Percentiles rank a stretch among this genome's conserved stretches.
Conservation (phyloP, 441 rosid species). For the Flueggea neowawraea region DNA sequence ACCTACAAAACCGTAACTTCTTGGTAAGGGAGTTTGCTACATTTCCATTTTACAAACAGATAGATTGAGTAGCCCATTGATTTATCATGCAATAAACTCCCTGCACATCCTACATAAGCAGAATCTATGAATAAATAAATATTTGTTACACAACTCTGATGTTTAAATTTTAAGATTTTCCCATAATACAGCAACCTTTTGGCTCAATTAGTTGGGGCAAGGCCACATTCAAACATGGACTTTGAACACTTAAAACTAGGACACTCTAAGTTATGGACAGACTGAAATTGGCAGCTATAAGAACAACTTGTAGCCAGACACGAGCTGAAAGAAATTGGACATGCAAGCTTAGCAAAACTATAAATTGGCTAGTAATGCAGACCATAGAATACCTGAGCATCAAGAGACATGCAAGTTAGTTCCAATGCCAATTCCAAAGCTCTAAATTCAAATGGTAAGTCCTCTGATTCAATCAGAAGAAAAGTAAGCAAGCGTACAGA, state of each 20-base stretch:
- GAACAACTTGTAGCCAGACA: too few relatives aligned
- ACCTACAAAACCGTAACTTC: constrained; percentile 43
- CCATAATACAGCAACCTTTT: too few relatives aligned
- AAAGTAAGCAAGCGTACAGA: constrained; percentile 15
- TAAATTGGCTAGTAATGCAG: constrained; percentile 4
- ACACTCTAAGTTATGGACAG: too few relatives aligned
- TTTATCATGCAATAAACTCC: not conserved
- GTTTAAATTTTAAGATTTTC: too few relatives aligned
- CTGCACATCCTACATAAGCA: too few relatives aligned
- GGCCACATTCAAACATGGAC: too few relatives aligned
- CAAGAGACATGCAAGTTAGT: constrained; percentile 82
- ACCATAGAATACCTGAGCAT: constrained; percentile 65
- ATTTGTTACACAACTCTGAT: too few relatives aligned
- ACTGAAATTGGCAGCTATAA: too few relatives aligned
- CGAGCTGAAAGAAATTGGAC: not conserved
- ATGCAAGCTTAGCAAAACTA: not conserved
- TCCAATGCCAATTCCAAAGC: constrained; percentile 97
- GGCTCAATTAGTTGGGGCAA: too few relatives aligned
- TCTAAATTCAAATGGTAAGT: constrained; percentile 93
- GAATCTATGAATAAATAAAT: too few relatives aligned
- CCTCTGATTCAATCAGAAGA: constrained; percentile 59
- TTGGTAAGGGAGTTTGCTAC: not conserved
- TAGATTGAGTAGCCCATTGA: not conserved
- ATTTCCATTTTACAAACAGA: not conserved
- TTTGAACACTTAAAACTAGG: too few relatives aligned